Evolutionary conservation across 257 asterid genomes (phyloP).

Genomic region (Ballota nigra): DNA sequence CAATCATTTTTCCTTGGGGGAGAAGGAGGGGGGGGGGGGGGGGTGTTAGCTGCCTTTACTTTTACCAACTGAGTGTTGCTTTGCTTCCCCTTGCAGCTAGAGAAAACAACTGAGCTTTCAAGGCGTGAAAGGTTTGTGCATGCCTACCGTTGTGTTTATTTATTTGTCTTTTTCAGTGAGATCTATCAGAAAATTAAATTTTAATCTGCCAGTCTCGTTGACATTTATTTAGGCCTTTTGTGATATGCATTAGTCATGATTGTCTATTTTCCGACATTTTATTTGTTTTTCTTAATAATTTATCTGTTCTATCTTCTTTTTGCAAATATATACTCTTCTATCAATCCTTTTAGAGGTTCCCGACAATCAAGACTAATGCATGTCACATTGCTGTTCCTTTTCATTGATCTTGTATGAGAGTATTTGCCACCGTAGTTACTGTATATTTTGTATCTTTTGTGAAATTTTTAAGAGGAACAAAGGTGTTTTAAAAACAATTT

Average conservation of each 20-base stretch:
- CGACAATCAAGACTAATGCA: background rate
- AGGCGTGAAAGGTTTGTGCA: constrained; percentile 78
- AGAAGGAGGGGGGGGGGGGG: no score
- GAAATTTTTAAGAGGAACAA: background rate
- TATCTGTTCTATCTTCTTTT: background rate
- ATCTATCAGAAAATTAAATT: background rate
- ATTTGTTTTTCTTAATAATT: background rate
- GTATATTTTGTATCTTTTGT: background rate
- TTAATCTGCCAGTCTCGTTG: background rate
- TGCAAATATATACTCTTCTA: background rate
- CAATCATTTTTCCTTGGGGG: background rate
- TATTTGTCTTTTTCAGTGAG: background rate
- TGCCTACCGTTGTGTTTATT: background rate
- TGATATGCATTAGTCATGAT: background rate
- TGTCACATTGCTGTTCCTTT: background rate
- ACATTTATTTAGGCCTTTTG: background rate
- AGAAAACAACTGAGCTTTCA: constrained; percentile 89
- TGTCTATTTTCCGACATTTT: background rate
- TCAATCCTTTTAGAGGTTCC: background rate
- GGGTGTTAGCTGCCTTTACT: background rate
- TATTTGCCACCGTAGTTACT: background rate
- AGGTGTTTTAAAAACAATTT: background rate
- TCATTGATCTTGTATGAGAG: background rate
- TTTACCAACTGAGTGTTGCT: constrained; percentile 9
- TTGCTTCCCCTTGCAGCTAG: constrained; percentile 49